Evolutionary conservation across 2,329 filamentous ascomycete genomes (phyloP).

Genomic region (Pseudogymnoascus sp.): DNA sequence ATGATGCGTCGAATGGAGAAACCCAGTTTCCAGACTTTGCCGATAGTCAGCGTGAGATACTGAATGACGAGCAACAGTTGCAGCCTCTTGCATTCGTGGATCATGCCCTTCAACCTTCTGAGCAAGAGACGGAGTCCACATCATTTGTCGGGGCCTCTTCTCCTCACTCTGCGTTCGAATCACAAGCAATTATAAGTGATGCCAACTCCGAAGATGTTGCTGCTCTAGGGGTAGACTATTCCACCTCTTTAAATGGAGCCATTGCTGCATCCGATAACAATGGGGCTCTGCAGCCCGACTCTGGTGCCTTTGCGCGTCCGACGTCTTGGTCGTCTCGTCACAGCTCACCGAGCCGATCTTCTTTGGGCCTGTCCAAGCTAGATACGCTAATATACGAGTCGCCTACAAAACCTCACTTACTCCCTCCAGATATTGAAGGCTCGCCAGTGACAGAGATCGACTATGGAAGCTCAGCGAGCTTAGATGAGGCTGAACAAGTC

Average conservation of each 20-base stretch:
- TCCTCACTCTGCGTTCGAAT: neutral
- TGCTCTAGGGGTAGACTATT: neutral
- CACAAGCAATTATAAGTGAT: neutral
- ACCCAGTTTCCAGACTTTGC: slow-evolving; percentile 7
- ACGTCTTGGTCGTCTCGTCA: neutral
- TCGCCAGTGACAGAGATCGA: slow-evolving; percentile 27
- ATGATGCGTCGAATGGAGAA: slow-evolving; percentile 19
- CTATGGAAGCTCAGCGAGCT: slow-evolving; percentile 25
- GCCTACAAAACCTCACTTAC: neutral
- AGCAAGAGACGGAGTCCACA: neutral
- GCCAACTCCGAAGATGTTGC: neutral
- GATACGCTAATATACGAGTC: neutral
- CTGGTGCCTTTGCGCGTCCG: neutral
- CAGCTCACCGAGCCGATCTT: neutral
- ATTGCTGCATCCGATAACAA: neutral
- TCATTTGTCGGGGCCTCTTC: neutral
- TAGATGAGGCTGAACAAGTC: slow-evolving; percentile 12
- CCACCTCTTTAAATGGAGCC: neutral
- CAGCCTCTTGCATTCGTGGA: neutral
- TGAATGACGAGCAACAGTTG: neutral
- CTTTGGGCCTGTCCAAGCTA: neutral
- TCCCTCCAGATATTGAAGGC: neutral
- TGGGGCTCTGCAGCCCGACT: neutral
- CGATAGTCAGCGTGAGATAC: neutral
- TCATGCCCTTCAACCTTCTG: neutral